phyloP scores from a whole-genome alignment of 2,329 filamentous ascomycete genomes.

The Fusarium clavum region DNA sequence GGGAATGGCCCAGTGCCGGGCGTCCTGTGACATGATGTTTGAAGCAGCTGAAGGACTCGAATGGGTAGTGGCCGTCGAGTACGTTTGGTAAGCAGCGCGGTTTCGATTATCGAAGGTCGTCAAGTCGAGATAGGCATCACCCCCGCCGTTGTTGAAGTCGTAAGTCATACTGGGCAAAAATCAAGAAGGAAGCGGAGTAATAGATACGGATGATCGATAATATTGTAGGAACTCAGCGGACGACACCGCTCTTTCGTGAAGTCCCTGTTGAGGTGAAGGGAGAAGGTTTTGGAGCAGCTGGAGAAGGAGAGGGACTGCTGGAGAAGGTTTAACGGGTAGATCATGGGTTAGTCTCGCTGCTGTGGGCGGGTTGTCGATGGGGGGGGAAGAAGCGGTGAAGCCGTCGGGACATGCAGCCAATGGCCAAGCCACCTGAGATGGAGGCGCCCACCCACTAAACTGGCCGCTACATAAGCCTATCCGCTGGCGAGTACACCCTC shows the following conservation, averaged over 20 bases:
- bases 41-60: conserved; percentile 51
- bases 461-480: conserved; percentile 43
- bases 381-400: conserved; percentile 55
- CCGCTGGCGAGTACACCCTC: conserved; percentile 43
- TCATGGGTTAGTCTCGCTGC: conserved; percentile 42
- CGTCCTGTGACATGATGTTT: conserved; percentile 51
- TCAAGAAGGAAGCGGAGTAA: conserved; percentile 49
- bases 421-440: conserved; percentile 48
- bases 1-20: conserved; percentile 62
- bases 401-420: conserved; percentile 52
- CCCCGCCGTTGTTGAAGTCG: conserved; percentile 68
- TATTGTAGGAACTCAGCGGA: conserved; percentile 53
- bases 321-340: conserved; percentile 44
- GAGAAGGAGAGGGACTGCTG: conserved; percentile 45
- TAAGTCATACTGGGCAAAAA: conserved; percentile 63
- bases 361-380: conserved; percentile 48
- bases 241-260: conserved; percentile 60
- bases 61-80: conserved; percentile 46
- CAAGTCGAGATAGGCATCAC: conserved; percentile 71
- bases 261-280: conserved; percentile 47
- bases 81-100: conserved; percentile 57
- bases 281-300: conserved; percentile 47
- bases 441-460: conserved; percentile 39
- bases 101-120: conserved; percentile 68
- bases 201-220: conserved; percentile 47